Percentiles rank a stretch among this genome's conserved stretches.
phyloP scores from a whole-genome alignment of 768 basidiomycete genomes.

The Amanita exitialis region DNA sequence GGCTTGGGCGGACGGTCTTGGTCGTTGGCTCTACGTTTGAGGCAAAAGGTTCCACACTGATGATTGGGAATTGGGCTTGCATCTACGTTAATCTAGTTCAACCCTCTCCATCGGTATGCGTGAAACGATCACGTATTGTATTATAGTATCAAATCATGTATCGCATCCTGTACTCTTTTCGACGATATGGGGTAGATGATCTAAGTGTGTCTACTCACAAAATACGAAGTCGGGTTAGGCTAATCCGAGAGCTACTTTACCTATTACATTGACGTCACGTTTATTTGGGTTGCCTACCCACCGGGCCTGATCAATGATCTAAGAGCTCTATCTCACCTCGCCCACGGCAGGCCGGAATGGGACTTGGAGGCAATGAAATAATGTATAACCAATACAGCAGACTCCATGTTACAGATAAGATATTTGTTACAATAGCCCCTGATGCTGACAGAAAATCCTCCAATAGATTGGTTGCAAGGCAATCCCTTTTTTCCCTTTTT shows the following conservation, averaged over 20 bases:
- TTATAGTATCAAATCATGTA: neutral
- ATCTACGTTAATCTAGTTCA: conserved; percentile 5
- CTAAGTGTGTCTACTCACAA: too few species aligned
- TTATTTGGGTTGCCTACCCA: neutral
- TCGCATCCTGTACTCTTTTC: neutral
- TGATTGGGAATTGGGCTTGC: neutral
- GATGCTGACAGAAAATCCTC: neutral
- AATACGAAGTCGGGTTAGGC: neutral
- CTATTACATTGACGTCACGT: conserved; percentile 1
- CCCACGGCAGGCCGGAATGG: neutral
- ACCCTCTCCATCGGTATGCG: neutral
- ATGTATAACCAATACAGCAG: neutral
- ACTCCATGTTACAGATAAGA: conserved; percentile 1
- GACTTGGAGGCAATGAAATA: neutral
- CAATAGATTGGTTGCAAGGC: neutral
- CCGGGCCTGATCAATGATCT: conserved; percentile 4
- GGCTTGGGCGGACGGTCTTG: conserved; percentile 42
- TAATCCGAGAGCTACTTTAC: neutral
- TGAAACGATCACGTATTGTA: neutral
- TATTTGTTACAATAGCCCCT: neutral
- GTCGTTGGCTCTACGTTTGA: conserved; percentile 56
- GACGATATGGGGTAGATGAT: too few species aligned
- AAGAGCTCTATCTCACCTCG: conserved; percentile 1
- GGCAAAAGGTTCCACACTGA: neutral
- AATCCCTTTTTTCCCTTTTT: neutral